Conservation (phyloP, 1,284 basidiomycete species). For the Ceratobasidium sp. region DNA sequence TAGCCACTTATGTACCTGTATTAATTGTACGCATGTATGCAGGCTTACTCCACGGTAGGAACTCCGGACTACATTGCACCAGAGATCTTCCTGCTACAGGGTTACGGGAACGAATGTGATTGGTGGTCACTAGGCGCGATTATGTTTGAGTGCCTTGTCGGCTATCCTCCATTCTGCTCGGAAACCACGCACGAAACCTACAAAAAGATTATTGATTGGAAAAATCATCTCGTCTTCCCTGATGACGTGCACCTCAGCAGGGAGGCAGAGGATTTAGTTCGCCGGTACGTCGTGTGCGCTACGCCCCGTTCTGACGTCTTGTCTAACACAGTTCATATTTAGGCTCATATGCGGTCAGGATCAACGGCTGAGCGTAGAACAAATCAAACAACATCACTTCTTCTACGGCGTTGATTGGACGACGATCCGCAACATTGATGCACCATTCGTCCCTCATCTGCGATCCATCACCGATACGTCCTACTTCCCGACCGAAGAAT, state of each 20-base stretch:
- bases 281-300: conserved; percentile 65
- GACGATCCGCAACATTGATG: conserved; percentile 89
- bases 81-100: conserved; percentile 97
- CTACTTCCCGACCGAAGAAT: conserved; percentile 97
- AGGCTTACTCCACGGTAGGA: conserved; percentile 98
- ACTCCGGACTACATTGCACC: conserved; percentile 99
- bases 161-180: conserved; percentile 97
- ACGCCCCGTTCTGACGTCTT: neutral
- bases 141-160: conserved; percentile 98
- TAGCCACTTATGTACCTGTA: neutral
- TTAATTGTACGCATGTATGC: conserved; percentile 6
- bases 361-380: conserved; percentile 79
- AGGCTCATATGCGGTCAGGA: conserved; percentile 86
- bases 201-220: conserved; percentile 98
- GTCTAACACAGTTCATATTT: neutral
- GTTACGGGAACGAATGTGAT: conserved; percentile 98
- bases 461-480: conserved; percentile 94
- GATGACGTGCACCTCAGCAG: conserved; percentile 94
- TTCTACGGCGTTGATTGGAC: conserved; percentile 98
- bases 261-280: conserved; percentile 92
- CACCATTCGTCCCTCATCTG: conserved; percentile 94
- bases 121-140: conserved; percentile 99
- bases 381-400: conserved; percentile 95
- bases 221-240: conserved; percentile 89
- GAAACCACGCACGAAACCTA: conserved; percentile 98